Evolutionary conservation across 2,329 filamentous ascomycete species (phyloP).

Genomic region (Ophiostoma quercus): DNA sequence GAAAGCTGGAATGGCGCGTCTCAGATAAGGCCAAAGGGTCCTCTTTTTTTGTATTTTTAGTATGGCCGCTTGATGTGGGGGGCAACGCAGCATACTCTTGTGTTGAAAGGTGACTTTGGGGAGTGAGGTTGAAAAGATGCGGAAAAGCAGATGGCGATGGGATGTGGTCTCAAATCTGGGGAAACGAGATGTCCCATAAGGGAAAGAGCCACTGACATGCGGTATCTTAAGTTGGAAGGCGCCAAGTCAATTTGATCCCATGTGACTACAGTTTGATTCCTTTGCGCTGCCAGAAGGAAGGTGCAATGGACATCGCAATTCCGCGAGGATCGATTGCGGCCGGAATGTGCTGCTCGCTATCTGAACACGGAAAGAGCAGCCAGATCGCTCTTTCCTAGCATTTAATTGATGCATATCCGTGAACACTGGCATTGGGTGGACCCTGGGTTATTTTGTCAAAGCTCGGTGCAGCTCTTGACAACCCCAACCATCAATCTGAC

Average conservation of each 20-base stretch:
- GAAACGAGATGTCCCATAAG: not conserved
- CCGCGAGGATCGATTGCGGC: not conserved
- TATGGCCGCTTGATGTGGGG: not conserved
- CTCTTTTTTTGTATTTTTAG: slow-evolving; percentile 5
- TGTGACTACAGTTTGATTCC: not conserved
- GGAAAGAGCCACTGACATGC: not conserved
- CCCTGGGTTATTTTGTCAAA: not conserved
- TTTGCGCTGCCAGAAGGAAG: not conserved
- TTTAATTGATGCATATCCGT: not conserved
- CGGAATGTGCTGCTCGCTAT: not conserved
- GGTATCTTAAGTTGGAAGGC: not conserved
- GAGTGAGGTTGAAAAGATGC: slow-evolving; percentile 4
- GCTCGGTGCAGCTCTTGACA: not conserved
- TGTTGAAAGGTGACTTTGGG: not conserved
- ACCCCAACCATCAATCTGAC: not conserved
- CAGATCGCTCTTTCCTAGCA: not conserved
- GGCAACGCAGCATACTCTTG: not conserved
- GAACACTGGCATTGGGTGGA: not conserved
- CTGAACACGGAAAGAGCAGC: not conserved
- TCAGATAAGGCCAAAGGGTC: slow-evolving; percentile 20
- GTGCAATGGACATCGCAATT: slow-evolving; percentile 2
- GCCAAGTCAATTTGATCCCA: not conserved
- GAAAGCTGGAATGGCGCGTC: slow-evolving; percentile 20
- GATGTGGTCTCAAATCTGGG: not conserved
- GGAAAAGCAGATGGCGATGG: not conserved